phyloP scores from a whole-genome alignment of 179 eudicot genomes.

The Drosera spatulata region DNA sequence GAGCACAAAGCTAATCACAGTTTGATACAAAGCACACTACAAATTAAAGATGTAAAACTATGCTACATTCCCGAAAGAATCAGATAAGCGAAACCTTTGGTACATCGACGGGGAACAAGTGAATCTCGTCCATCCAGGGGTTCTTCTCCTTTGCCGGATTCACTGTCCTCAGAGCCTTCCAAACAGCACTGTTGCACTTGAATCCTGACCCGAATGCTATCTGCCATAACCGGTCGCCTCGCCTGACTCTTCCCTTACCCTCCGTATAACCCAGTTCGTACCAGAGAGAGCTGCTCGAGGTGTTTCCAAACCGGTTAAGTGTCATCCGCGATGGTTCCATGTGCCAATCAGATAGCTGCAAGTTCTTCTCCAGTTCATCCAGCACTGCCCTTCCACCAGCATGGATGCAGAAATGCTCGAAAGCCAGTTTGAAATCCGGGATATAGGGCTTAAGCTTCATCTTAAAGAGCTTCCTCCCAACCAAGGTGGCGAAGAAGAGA shows the following conservation, averaged over 20 bases:
- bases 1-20: no score
- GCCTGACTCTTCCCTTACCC: slow-evolving; percentile 7
- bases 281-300: no score
- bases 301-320: slow-evolving; percentile 1
- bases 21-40: no score
- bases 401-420: no score
- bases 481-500: slow-evolving; percentile 6
- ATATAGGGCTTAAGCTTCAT: slow-evolving; percentile 12
- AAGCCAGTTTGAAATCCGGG: slow-evolving; percentile 10
- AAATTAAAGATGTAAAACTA: no score
- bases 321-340: slow-evolving; percentile 12
- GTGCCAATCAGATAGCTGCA: slow-evolving; percentile 9
- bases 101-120: no score
- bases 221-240: slow-evolving; percentile 10
- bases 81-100: no score
- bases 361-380: slow-evolving; percentile 9
- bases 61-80: no score
- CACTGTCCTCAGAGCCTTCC: no score
- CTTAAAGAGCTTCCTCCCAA: slow-evolving; percentile 8
- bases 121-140: slow-evolving; percentile 1
- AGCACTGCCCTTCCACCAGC: background rate
- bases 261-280: no score
- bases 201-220: slow-evolving; percentile 10
- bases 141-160: no score
- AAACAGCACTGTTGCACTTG: background rate